Evolutionary conservation across 768 basidiomycete species (phyloP), one percentile per base, ranked within the genome.

Genomic region (Rhodosporidiobolus odoratus): DNA sequence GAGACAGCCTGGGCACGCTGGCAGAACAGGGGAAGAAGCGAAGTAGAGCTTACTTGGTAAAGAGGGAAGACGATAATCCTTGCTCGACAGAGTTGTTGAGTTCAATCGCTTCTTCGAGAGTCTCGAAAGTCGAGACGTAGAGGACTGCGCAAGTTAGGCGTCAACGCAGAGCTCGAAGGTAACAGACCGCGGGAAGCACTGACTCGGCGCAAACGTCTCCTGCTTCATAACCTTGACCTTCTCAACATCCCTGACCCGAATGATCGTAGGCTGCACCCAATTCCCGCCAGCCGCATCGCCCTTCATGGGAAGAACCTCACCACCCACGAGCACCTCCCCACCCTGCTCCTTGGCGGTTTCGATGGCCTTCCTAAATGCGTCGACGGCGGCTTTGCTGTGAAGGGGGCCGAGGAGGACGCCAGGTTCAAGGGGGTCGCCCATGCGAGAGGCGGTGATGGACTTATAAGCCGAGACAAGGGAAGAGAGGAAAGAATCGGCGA

Each of bases 81-180:
- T 92, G 92, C 19, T 88, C 89, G 62, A 95, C 92, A 50, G 84
- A 85, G 79, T 95, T 95, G 79, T 95, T 94, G 88, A 88, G 91
- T 77, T 83, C 83, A 79, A 96, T 80, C 30, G 80, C 80, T 73
- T 82, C 79, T 56, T 81, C 80, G 30, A 81, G 73, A 13, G 80
- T 79, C 21, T 75, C 68, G 47, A 68, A 97, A 58, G 91, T 82
- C 23, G 87, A 88, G 37, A 89, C 90, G 74, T 89, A 89, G 67
- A 96, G 80, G 62, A 97, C 86, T n/a, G 92, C 91, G 37, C 90
- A 92, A 80, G 94, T 93, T 1, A 87, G 88, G 48, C 48, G 48
- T n/a, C 19, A 13, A n/a, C 48, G 48, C 25, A 15, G 48, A 15
- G 34, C 34, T 57, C 7, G 23, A 50, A 37, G 7, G 8, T 8